Conservation (phyloP, 1,284 basidiomycete species). For the Vanrija sp. region DNA sequence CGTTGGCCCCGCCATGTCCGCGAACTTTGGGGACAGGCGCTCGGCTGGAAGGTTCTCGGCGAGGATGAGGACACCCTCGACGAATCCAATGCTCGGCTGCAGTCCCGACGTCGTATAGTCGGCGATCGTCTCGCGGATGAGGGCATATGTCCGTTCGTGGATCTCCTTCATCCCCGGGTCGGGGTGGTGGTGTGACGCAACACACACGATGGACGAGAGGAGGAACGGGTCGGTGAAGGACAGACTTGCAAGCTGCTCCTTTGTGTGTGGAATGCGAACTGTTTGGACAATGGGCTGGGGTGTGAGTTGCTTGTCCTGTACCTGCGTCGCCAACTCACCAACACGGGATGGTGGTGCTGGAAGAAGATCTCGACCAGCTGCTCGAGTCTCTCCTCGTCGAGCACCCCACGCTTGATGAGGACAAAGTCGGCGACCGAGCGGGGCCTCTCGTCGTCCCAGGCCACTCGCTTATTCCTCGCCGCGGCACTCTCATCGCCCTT, state of each 20-base stretch:
- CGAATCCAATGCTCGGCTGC: conserved; percentile 46
- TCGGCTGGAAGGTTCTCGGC: conserved; percentile 45
- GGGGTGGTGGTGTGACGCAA: conserved; percentile 43
- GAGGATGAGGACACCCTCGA: conserved; percentile 49
- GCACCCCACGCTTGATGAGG: conserved; percentile 39
- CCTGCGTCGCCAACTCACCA: conserved; percentile 25
- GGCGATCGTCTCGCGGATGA: conserved; percentile 39
- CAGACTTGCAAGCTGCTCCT: conserved; percentile 38
- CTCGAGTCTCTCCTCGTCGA: conserved; percentile 32
- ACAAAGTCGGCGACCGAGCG: conserved; percentile 32
- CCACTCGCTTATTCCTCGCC: conserved; percentile 12
- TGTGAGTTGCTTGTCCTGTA: not conserved
- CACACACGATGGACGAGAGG: conserved; percentile 44
- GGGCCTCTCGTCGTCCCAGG: conserved; percentile 19
- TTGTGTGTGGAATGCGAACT: conserved; percentile 42
- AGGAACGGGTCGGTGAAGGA: conserved; percentile 44
- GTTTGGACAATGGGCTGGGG: conserved; percentile 46
- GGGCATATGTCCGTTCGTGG: conserved; percentile 35
- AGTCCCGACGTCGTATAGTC: conserved; percentile 46
- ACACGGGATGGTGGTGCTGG: conserved; percentile 42
- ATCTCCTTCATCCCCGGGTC: conserved; percentile 28
- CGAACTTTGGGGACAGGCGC: not conserved
- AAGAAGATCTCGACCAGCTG: conserved; percentile 44
- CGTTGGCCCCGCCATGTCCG: conserved; percentile 21
- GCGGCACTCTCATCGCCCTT: conserved; percentile 10